A percentile compares a stretch with the other conserved stretches of the same genome.
Evolutionary conservation across 208 protist species (phyloP).

Genomic region (Acanthamoeba healyi): DNA sequence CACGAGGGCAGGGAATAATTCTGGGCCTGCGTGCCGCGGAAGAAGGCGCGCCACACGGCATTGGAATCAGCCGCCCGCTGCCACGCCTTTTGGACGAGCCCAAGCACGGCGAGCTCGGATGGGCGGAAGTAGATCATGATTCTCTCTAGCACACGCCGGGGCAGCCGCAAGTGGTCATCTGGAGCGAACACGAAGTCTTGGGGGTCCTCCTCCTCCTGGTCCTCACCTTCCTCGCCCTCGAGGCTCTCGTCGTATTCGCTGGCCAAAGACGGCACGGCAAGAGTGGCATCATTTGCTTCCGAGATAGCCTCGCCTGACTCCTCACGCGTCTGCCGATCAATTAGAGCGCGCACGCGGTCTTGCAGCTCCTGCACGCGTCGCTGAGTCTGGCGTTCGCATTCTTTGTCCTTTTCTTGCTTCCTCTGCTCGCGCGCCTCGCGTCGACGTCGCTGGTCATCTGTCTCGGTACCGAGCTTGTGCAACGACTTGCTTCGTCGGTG

Average conservation of each 20-base stretch:
- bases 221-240: not conserved
- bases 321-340: not conserved
- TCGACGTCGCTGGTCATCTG: not conserved
- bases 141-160: not conserved
- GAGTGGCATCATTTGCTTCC: too few relatives aligned
- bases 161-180: not conserved
- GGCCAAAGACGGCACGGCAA: not conserved
- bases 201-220: not conserved
- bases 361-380: not conserved
- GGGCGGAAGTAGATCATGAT: constrained; percentile 15
- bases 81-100: constrained; percentile 19
- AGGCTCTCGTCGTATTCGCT: not conserved
- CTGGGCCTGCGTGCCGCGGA: not conserved
- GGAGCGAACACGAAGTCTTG: not conserved
- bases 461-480: not conserved
- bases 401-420: not conserved
- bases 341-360: not conserved
- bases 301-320: not conserved
- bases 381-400: not conserved
- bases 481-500: not conserved
- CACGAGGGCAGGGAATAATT: constrained; percentile 1
- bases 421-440: constrained; percentile 10
- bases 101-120: not conserved
- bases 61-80: constrained; percentile 35
- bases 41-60: constrained; percentile 20